phyloP scores from a whole-genome alignment of 352 stramenopile species.

The Globisporangium echinulatum region DNA sequence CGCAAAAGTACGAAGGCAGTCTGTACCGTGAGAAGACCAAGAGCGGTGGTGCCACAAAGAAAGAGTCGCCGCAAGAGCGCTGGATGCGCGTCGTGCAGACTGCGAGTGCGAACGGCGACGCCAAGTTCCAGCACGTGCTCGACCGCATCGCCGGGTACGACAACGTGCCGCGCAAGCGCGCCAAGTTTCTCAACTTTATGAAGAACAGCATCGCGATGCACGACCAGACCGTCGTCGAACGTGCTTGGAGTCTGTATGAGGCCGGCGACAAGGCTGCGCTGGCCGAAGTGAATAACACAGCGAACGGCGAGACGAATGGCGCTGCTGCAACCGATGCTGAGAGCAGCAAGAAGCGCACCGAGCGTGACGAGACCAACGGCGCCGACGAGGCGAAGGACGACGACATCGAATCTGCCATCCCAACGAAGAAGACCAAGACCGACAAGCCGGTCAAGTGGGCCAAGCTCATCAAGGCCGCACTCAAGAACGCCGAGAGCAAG shows the following conservation, averaged over 20 bases:
- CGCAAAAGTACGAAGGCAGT: slow-evolving; percentile 91
- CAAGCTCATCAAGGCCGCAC: slow-evolving; percentile 52
- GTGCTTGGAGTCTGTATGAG: slow-evolving; percentile 71
- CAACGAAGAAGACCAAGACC: slow-evolving; percentile 24
- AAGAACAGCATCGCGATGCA: slow-evolving; percentile 71
- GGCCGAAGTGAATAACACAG: slow-evolving; percentile 6
- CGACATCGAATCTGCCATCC: background rate
- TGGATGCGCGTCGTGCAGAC: slow-evolving; percentile 78
- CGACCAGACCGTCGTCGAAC: slow-evolving; percentile 42
- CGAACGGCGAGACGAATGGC: slow-evolving; percentile 5
- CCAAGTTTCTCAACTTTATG: slow-evolving; percentile 92
- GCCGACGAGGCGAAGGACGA: slow-evolving; percentile 8
- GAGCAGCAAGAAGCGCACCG: slow-evolving; percentile 39
- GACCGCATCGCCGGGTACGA: slow-evolving; percentile 70
- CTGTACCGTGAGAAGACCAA: slow-evolving; percentile 76
- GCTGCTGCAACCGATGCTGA: slow-evolving; percentile 7
- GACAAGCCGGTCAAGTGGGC: slow-evolving; percentile 58
- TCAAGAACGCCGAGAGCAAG: slow-evolving; percentile 38
- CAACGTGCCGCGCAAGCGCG: slow-evolving; percentile 91
- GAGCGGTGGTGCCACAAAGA: slow-evolving; percentile 43
- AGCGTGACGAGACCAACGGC: slow-evolving; percentile 17
- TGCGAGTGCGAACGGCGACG: slow-evolving; percentile 37
- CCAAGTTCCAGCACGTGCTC: slow-evolving; percentile 60
- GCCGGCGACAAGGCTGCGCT: slow-evolving; percentile 45
- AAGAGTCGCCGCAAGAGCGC: slow-evolving; percentile 82